Conservation (phyloP, 1,284 basidiomycete genomes). For the Xerocomus nothofagi region DNA sequence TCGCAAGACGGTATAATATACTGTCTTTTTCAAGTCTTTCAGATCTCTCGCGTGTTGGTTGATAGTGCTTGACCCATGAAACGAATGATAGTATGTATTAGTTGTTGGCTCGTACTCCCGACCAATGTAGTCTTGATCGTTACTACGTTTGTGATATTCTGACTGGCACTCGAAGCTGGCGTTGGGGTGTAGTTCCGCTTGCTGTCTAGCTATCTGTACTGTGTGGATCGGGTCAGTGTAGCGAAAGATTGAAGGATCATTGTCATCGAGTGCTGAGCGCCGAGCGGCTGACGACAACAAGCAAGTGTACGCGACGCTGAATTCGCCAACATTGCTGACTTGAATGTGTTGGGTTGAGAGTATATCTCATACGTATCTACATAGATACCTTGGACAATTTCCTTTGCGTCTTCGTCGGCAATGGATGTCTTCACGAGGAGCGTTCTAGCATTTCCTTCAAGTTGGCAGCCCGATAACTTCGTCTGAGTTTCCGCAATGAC, state of each 20-base stretch:
- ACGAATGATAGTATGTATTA: no score
- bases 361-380: constrained; percentile 1
- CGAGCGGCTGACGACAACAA: constrained; percentile 32
- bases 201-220: background rate
- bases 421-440: constrained; percentile 7
- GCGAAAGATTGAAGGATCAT: background rate
- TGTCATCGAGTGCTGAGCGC: constrained; percentile 5
- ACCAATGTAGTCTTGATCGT: background rate
- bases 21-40: background rate
- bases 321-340: background rate
- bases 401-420: background rate
- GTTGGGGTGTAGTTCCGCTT: no score
- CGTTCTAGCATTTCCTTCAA: constrained; percentile 62
- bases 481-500: constrained; percentile 76
- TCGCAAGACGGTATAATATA: constrained; percentile 28
- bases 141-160: background rate
- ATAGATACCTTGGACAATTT: constrained; percentile 3
- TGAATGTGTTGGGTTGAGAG: background rate
- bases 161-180: no score
- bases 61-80: no score
- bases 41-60: background rate
- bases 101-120: background rate
- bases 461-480: constrained; percentile 81
- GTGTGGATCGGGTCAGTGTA: background rate
- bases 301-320: constrained; percentile 18